Conservation (phyloP, 345 rosid genomes). For the Gossypium arboreum region DNA sequence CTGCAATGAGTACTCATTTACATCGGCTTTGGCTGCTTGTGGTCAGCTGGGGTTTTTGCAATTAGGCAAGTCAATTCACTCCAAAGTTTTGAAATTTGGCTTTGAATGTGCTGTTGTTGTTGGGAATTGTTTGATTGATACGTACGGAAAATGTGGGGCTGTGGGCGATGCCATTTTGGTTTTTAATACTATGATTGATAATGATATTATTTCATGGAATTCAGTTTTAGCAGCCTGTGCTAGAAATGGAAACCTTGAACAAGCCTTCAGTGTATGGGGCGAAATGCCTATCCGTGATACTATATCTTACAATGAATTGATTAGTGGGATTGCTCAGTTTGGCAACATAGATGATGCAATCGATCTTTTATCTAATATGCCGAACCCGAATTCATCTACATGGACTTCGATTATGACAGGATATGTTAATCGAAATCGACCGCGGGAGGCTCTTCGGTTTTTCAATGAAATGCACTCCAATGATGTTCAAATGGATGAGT, state of each 20-base stretch:
- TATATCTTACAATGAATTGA: conserved; percentile 69
- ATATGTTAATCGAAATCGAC: conserved; percentile 46
- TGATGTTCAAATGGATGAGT: conserved; percentile 46
- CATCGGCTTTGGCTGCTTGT: conserved; percentile 61
- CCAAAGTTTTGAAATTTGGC: conserved; percentile 54
- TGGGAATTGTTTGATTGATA: conserved; percentile 72
- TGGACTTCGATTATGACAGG: conserved; percentile 82
- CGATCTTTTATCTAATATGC: conserved; percentile 42
- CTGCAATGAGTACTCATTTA: conserved; percentile 58
- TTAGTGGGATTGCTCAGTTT: conserved; percentile 57
- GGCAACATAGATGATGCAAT: conserved; percentile 49
- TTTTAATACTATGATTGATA: conserved; percentile 43
- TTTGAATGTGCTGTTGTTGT: conserved; percentile 32
- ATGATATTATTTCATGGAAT: conserved; percentile 79
- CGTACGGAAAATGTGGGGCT: conserved; percentile 75
- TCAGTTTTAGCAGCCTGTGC: conserved; percentile 67
- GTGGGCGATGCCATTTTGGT: conserved; percentile 51
- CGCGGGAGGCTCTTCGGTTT: conserved; percentile 46
- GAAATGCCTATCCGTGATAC: conserved; percentile 64
- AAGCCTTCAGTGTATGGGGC: conserved; percentile 44
- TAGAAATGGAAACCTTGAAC: conserved; percentile 50
- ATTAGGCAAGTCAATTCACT: conserved; percentile 54
- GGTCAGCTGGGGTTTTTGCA: conserved; percentile 35
- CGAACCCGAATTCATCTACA: conserved; percentile 62
- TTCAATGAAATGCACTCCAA: conserved; percentile 52